phyloP scores from a whole-genome alignment of 1,139 yeast species.

The Lodderomyces jiufengensis region DNA sequence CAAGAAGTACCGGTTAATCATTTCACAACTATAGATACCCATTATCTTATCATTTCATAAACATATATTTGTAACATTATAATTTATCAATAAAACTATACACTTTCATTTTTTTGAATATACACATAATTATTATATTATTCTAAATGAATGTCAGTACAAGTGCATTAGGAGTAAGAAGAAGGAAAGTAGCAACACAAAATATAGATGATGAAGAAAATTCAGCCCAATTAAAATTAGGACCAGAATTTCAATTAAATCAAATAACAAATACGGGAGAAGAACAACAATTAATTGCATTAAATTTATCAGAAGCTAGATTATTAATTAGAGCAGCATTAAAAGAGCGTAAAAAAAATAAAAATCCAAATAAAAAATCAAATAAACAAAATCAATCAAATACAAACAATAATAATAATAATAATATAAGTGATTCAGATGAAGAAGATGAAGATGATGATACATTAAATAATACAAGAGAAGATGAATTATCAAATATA shows the following conservation, averaged over 20 bases:
- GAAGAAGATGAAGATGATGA: constrained; percentile 33
- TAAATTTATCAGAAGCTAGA: constrained; percentile 86
- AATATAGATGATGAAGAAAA: constrained; percentile 83
- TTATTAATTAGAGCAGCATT: constrained; percentile 87
- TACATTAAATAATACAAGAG: constrained; percentile 45
- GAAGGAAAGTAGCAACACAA: constrained; percentile 58
- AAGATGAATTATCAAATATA: constrained; percentile 62
- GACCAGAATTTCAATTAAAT: constrained; percentile 83
- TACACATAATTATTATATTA: no score
- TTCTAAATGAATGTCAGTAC: constrained; percentile 77
- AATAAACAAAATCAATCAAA: constrained; percentile 10
- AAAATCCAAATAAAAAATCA: constrained; percentile 14
- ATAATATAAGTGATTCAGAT: constrained; percentile 5
- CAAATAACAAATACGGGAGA: constrained; percentile 82
- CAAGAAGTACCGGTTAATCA: no score
- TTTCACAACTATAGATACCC: no score
- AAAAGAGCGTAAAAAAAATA: constrained; percentile 58
- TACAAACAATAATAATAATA: constrained; percentile 5
- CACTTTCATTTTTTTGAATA: no score
- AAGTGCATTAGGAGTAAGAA: constrained; percentile 79
- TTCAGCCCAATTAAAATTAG: constrained; percentile 79
- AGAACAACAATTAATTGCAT: constrained; percentile 72
- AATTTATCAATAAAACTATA: no score
- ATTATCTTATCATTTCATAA: no score
- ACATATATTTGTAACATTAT: no score